Percentiles rank a stretch among this genome's conserved stretches.
Conservation (phyloP, 73 alveolate genomes). For the Tetrahymena malaccensis region DNA sequence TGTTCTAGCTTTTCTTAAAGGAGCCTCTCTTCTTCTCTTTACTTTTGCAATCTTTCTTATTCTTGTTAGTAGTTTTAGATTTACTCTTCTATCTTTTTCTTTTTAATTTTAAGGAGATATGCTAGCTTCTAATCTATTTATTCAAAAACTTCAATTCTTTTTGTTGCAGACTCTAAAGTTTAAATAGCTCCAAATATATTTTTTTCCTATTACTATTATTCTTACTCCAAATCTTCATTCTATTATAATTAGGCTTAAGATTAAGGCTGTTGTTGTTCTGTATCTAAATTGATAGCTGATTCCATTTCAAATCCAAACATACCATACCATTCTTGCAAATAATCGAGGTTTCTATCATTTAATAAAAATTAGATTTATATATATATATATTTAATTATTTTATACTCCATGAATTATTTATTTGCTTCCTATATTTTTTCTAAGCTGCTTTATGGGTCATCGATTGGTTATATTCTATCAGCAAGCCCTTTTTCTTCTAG, state of each 20-base stretch:
- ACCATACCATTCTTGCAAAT: not conserved
- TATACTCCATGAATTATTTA: not conserved
- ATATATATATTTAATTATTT: not conserved
- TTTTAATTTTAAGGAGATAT: not conserved
- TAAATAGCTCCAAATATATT: not conserved
- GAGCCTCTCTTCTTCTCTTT: not conserved
- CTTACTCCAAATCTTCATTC: not conserved
- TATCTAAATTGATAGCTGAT: not conserved
- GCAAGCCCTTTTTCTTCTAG: not conserved
- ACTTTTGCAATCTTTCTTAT: not conserved
- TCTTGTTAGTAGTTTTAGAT: not conserved
- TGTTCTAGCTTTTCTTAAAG: not conserved
- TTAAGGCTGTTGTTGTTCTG: not conserved
- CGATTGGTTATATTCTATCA: not conserved
- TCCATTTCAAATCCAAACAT: not conserved
- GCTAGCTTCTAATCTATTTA: not conserved
- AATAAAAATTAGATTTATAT: not conserved
- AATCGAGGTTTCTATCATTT: not conserved
- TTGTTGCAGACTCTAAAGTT: not conserved
- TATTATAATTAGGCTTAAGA: not conserved
- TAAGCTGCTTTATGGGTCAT: not conserved
- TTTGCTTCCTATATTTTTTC: not conserved
- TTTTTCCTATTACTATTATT: not conserved
- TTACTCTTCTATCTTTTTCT: not conserved
- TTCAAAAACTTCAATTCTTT: not conserved